Percentiles rank a stretch among this genome's conserved stretches.
phyloP scores from a whole-genome alignment of 345 rosid genomes.

The Erodium maritimum region DNA sequence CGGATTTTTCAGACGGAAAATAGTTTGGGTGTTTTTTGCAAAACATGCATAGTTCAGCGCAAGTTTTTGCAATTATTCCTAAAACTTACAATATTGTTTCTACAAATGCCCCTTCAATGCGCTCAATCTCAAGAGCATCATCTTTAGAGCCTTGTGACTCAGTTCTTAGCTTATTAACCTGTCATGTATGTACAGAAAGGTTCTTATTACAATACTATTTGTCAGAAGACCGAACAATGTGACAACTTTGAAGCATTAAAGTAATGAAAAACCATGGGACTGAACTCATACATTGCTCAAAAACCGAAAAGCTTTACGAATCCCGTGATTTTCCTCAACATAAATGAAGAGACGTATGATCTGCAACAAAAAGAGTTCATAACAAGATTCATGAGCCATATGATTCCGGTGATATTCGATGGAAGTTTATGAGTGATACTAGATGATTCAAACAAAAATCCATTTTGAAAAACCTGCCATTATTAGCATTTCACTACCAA shows the following conservation, averaged over 20 bases:
- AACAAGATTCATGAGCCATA: neutral
- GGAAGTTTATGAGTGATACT: neutral
- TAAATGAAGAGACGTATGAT: slow-evolving; percentile 75
- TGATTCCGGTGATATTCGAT: neutral
- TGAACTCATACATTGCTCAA: slow-evolving; percentile 60
- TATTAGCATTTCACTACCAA: neutral
- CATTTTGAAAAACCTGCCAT: neutral
- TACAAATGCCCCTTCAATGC: slow-evolving; percentile 83
- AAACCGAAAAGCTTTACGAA: slow-evolving; percentile 71
- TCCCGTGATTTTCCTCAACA: slow-evolving; percentile 75
- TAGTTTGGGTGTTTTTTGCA: too few relatives aligned
- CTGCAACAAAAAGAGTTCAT: slow-evolving; percentile 35
- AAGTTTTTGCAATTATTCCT: too few relatives aligned
- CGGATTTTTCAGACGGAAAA: too few relatives aligned
- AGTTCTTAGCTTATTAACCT: slow-evolving; percentile 54
- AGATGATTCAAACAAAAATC: neutral
- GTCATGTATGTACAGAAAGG: slow-evolving; percentile 15
- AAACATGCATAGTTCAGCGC: too few relatives aligned
- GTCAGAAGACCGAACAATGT: neutral
- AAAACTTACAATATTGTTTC: slow-evolving; percentile 81
- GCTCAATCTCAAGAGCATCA: slow-evolving; percentile 64
- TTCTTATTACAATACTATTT: too few relatives aligned
- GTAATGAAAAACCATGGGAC: slow-evolving; percentile 4
- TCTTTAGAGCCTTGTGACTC: slow-evolving; percentile 50
- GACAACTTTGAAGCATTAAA: slow-evolving; percentile 9